Conservation (phyloP, 2,329 filamentous ascomycete genomes). For the Monosporascus cannonballus region DNA sequence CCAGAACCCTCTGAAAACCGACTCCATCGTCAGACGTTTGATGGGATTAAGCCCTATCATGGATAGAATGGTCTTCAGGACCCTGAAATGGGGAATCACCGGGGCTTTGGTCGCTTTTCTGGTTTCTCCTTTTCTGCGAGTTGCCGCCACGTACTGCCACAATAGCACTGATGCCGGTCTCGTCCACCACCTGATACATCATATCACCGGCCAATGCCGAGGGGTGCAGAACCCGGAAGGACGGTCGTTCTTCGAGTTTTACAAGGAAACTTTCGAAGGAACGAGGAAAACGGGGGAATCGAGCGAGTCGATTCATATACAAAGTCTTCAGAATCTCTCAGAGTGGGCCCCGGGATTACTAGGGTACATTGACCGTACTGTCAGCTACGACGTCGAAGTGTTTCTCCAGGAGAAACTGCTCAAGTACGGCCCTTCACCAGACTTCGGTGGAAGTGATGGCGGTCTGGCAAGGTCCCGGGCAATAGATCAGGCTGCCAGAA, state of each 20-base stretch:
- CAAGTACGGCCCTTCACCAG: conserved; percentile 22
- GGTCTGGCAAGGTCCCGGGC: conserved; percentile 24
- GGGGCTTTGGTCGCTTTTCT: conserved; percentile 40
- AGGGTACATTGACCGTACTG: conserved; percentile 36
- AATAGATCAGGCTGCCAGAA: conserved; percentile 29
- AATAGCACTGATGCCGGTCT: conserved; percentile 28
- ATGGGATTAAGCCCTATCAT: conserved; percentile 45
- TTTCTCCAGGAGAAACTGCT: conserved; percentile 42
- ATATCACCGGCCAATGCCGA: conserved; percentile 38
- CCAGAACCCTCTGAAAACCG: conserved; percentile 46
- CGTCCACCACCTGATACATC: conserved; percentile 33
- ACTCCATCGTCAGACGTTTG: conserved; percentile 52
- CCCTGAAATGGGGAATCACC: conserved; percentile 48
- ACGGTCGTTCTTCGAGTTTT: conserved; percentile 41
- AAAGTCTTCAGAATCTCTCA: conserved; percentile 28
- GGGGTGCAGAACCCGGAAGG: conserved; percentile 42
- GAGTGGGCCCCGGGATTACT: conserved; percentile 48
- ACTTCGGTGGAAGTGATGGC: conserved; percentile 24
- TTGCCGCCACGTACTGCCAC: conserved; percentile 47
- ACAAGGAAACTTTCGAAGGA: conserved; percentile 27
- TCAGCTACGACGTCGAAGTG: conserved; percentile 35
- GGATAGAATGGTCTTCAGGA: conserved; percentile 45
- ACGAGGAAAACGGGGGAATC: conserved; percentile 23
- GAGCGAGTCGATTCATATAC: conserved; percentile 22
- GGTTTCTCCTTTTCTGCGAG: conserved; percentile 52